These are phyloP conservation scores for Colletotrichum scovillei DNA, from an alignment of 2,329 filamentous ascomycete genomes.

Conservation along the genomic window DNA sequence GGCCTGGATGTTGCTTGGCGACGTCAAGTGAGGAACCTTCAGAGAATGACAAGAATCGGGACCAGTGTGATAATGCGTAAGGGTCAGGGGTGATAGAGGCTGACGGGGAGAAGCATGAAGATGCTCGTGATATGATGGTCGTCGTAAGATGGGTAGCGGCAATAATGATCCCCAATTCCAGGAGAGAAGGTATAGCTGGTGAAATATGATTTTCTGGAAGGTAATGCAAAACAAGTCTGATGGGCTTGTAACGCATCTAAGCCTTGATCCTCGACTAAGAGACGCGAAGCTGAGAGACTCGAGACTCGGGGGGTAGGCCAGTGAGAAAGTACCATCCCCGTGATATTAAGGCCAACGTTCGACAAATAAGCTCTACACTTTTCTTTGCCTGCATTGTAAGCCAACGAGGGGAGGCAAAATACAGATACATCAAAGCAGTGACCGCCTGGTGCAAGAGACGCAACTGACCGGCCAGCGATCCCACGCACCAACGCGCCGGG, in stretches of 20 bases:
- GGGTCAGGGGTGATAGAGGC: not conserved
- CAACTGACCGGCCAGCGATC: constrained; percentile 8
- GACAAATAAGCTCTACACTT: not conserved
- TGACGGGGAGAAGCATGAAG: constrained; percentile 10
- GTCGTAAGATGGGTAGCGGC: constrained; percentile 10
- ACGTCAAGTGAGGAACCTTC: not conserved
- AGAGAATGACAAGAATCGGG: not conserved
- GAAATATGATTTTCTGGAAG: constrained; percentile 5
- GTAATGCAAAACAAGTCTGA: constrained; percentile 25
- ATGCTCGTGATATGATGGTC: constrained; percentile 21
- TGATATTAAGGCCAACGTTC: not conserved
- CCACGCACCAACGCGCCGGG: constrained; percentile 16
- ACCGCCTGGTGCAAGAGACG: not conserved
- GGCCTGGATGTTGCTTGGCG: not conserved
- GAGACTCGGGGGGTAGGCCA: not conserved
- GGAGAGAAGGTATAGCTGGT: constrained; percentile 8
- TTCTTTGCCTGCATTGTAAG: not conserved
- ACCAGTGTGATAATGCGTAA: not conserved
- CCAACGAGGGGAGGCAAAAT: not conserved
- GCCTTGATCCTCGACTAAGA: not conserved
- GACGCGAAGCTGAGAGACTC: not conserved
- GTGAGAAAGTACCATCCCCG: not conserved
- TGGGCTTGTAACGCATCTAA: constrained; percentile 7
- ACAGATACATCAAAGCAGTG: not conserved
- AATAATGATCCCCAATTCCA: not conserved